A percentile compares a stretch with the other conserved stretches of the same genome.
phyloP scores from a whole-genome alignment of 306 rosid species.

The Cicer cuneatum region DNA sequence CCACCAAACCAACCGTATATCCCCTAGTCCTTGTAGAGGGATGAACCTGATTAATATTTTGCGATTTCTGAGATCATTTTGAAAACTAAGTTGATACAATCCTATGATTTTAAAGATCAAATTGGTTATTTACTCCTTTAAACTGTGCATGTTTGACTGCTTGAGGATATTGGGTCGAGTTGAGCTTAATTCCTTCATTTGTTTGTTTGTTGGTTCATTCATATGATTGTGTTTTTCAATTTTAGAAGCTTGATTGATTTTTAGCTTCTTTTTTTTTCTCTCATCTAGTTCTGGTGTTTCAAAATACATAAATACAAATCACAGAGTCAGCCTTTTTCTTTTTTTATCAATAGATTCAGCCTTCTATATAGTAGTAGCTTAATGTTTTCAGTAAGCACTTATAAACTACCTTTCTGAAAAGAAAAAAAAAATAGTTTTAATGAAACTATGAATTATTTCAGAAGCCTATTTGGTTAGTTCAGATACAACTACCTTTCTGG shows the following conservation, averaged over 20 bases:
- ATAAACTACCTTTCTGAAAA: neutral
- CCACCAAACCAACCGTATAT: no score
- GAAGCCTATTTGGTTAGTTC: neutral
- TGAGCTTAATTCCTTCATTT: slow-evolving; percentile 11
- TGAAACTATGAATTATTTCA: neutral
- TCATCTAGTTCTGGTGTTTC: slow-evolving; percentile 14
- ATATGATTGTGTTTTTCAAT: neutral
- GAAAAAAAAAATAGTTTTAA: neutral
- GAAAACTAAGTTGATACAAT: no score
- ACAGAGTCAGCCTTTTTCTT: neutral
- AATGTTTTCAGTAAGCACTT: neutral
- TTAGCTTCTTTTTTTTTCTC: neutral
- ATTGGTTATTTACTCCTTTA: no score
- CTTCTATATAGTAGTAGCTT: neutral
- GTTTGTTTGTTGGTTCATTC: neutral
- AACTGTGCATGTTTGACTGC: no score
- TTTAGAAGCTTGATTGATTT: neutral
- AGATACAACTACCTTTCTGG: neutral
- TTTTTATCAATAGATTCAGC: neutral
- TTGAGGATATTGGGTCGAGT: neutral
- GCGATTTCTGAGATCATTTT: no score
- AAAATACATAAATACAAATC: neutral
- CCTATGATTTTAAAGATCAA: no score
- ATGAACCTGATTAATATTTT: no score
- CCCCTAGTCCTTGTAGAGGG: no score